Conservation (phyloP, 2,329 filamentous ascomycete species). For the Chaetomiaceae sp. region DNA sequence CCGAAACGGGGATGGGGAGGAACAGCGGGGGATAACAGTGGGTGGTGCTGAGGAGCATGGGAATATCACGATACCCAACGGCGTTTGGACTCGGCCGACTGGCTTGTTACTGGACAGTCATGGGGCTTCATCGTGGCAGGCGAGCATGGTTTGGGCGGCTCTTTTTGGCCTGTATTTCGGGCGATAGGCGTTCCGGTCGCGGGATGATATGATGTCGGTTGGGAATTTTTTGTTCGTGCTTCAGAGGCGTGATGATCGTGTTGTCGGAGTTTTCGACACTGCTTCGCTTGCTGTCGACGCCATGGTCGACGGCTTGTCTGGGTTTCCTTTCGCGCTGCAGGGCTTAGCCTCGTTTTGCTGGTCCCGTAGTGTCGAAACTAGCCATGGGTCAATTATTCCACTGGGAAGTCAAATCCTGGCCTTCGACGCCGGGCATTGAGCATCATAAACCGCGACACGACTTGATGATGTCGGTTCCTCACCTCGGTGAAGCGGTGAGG, state of each 20-base stretch:
- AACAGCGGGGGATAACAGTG: not conserved
- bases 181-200: slow-evolving; percentile 23
- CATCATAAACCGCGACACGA: no score
- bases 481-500: slow-evolving; percentile 7
- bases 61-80: slow-evolving; percentile 5
- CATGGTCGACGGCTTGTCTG: no score
- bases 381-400: no score
- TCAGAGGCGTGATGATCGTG: not conserved
- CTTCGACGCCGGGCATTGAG: no score
- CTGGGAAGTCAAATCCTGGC: no score
- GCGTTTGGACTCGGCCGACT: slow-evolving; percentile 16
- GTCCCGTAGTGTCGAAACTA: no score
- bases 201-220: slow-evolving; percentile 17
- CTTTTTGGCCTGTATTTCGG: slow-evolving; percentile 18
- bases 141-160: slow-evolving; percentile 8
- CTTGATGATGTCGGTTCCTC: not conserved
- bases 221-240: slow-evolving; percentile 1
- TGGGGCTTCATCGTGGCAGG: not conserved
- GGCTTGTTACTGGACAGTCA: slow-evolving; percentile 1
- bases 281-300: not conserved
- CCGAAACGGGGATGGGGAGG: not conserved
- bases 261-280: not conserved
- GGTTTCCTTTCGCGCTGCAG: no score
- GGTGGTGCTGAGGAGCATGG: not conserved
- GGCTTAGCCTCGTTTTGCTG: not conserved